phyloP scores from a whole-genome alignment of 2,329 filamentous ascomycete species.

The Phaeoacremonium minimum region DNA sequence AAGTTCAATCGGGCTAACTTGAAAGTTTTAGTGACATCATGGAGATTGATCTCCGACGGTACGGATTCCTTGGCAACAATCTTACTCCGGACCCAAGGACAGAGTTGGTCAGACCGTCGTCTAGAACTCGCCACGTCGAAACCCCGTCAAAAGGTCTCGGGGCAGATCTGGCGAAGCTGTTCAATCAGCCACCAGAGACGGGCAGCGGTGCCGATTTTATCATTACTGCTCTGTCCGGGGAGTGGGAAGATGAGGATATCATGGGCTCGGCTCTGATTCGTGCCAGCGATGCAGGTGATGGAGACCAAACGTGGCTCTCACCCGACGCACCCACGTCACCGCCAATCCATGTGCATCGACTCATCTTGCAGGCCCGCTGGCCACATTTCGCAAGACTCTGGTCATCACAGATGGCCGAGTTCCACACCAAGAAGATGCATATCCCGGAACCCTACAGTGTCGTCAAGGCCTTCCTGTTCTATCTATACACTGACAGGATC shows the following conservation, averaged over 20 bases:
- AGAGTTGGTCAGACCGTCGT: conserved; percentile 41
- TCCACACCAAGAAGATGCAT: conserved; percentile 95
- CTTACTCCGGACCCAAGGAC: conserved; percentile 50
- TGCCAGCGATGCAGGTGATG: conserved; percentile 31
- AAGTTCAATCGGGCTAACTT: no score
- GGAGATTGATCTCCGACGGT: conserved; percentile 86
- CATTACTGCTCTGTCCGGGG: conserved; percentile 82
- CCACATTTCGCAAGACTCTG: conserved; percentile 93
- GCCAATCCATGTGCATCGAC: conserved; percentile 90
- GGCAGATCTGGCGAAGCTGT: conserved; percentile 78
- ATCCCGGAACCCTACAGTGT: conserved; percentile 94
- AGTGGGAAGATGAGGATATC: conserved; percentile 64
- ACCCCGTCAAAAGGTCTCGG: conserved; percentile 68
- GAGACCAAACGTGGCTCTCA: conserved; percentile 52
- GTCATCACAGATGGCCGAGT: conserved; percentile 92
- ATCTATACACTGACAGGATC: conserved; percentile 95
- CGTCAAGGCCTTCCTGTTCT: conserved; percentile 91
- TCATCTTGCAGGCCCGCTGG: conserved; percentile 93
- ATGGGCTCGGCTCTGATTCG: conserved; percentile 47
- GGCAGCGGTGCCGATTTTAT: conserved; percentile 88
- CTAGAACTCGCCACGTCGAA: conserved; percentile 41
- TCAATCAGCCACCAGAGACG: conserved; percentile 78
- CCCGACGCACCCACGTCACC: conserved; percentile 64
- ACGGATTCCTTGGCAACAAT: conserved; percentile 83
- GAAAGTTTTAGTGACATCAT: conserved; percentile 71